These are phyloP conservation scores for Capsella bursapastoris DNA, from an alignment of 345 rosid species.

Conservation along the genomic window DNA sequence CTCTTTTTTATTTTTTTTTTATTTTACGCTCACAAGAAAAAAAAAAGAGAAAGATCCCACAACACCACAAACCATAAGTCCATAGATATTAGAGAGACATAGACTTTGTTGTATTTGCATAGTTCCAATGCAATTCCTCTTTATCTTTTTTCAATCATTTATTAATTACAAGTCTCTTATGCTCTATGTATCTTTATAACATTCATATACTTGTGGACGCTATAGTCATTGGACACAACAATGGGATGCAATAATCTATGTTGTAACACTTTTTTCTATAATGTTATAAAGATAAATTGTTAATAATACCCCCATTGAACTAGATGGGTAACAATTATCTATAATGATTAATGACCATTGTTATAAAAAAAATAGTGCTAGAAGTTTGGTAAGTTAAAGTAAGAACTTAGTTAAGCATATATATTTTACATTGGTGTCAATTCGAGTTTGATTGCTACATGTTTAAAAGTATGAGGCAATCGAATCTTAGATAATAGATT, in stretches of 20 bases:
- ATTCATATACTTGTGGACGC: background rate
- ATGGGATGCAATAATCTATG: background rate
- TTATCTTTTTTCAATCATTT: background rate
- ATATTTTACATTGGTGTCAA: background rate
- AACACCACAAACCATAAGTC: too few relatives aligned
- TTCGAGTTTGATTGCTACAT: slow-evolving; percentile 25
- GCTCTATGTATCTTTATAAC: slow-evolving; percentile 19
- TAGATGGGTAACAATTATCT: background rate
- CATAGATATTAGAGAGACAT: too few relatives aligned
- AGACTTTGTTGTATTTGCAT: too few relatives aligned
- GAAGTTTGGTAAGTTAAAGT: background rate
- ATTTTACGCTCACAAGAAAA: too few relatives aligned
- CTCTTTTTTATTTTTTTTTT: background rate
- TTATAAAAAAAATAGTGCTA: background rate
- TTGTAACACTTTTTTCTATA: background rate
- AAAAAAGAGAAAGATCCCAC: too few relatives aligned
- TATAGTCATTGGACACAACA: background rate
- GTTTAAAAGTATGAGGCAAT: slow-evolving; percentile 8
- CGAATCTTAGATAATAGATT: slow-evolving; percentile 38
- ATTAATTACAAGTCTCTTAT: background rate
- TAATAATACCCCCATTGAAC: background rate
- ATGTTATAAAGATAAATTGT: too few relatives aligned
- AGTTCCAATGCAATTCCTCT: too few relatives aligned
- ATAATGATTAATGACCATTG: background rate
- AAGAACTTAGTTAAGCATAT: background rate